Conservation (phyloP, 129 eudicot species). For the Glebionis coronaria region DNA sequence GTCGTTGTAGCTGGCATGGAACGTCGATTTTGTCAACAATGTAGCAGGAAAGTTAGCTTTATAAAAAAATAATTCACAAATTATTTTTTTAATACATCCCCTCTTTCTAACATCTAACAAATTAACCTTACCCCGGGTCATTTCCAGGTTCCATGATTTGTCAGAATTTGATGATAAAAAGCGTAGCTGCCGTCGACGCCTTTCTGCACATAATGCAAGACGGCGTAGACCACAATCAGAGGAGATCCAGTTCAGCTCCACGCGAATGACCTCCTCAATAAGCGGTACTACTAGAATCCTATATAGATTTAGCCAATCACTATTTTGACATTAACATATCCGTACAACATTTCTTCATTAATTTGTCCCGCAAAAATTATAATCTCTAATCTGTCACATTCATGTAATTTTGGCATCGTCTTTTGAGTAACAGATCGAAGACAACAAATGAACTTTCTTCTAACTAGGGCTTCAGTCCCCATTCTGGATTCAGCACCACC, state of each 20-base stretch:
- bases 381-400: constrained; percentile 3
- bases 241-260: constrained; percentile 41
- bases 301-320: too few relatives aligned
- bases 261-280: constrained; percentile 33
- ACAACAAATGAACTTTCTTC: constrained; percentile 39
- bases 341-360: constrained; percentile 6
- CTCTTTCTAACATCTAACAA: constrained; percentile 6
- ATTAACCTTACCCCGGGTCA: constrained; percentile 2
- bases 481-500: constrained; percentile 34
- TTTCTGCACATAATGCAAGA: constrained; percentile 63
- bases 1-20: constrained; percentile 63
- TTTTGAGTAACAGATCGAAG: constrained; percentile 35
- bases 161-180: constrained; percentile 68
- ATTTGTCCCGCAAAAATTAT: not conserved
- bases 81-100: not conserved
- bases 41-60: constrained; percentile 54
- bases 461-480: constrained; percentile 39
- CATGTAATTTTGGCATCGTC: constrained; percentile 2
- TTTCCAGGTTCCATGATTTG: constrained; percentile 56
- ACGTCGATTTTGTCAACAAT: constrained; percentile 76
- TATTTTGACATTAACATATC: too few relatives aligned
- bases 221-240: constrained; percentile 59
- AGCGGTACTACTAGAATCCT: constrained; percentile 20
- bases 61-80: not conserved
- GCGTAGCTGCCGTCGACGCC: constrained; percentile 71